phyloP scores from a whole-genome alignment of 2,329 filamentous ascomycete species.

The Canariomyces notabilis region DNA sequence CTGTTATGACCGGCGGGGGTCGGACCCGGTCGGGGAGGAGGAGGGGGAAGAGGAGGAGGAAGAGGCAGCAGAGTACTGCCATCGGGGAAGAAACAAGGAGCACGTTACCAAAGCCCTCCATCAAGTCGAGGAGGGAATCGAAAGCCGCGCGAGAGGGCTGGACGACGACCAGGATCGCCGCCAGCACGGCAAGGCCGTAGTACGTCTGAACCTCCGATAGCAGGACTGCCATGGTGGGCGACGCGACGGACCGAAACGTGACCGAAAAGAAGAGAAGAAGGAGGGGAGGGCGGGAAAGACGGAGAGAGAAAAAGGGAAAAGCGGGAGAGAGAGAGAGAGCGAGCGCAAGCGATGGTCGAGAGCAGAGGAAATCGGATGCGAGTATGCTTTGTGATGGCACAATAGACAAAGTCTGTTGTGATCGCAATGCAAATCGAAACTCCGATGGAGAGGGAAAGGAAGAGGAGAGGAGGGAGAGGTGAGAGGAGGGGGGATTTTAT shows the following conservation, averaged over 20 bases:
- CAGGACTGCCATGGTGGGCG: not conserved
- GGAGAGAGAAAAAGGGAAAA: not conserved
- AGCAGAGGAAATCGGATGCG: not conserved
- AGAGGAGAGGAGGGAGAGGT: not conserved
- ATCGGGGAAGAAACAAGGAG: not conserved
- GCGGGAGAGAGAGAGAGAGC: not conserved
- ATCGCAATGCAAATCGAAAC: not conserved
- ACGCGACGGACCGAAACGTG: not conserved
- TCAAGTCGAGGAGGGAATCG: not conserved
- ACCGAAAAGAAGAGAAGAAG: not conserved
- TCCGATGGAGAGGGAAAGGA: not conserved
- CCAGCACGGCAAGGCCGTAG: not conserved
- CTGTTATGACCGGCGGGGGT: not conserved
- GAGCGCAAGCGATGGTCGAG: not conserved
- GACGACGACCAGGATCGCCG: not conserved
- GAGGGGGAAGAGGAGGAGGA: not conserved
- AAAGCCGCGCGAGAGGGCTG: not conserved
- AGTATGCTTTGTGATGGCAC: not conserved
- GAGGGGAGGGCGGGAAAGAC: not conserved
- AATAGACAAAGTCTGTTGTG: not conserved
- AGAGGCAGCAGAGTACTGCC: not conserved
- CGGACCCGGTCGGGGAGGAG: no score
- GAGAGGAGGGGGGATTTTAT: not conserved
- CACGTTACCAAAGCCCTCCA: not conserved
- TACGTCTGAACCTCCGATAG: not conserved